Evolutionary conservation across 176 grass and related monocot species (phyloP).

Genomic region (Rhynchospora tenuis): DNA sequence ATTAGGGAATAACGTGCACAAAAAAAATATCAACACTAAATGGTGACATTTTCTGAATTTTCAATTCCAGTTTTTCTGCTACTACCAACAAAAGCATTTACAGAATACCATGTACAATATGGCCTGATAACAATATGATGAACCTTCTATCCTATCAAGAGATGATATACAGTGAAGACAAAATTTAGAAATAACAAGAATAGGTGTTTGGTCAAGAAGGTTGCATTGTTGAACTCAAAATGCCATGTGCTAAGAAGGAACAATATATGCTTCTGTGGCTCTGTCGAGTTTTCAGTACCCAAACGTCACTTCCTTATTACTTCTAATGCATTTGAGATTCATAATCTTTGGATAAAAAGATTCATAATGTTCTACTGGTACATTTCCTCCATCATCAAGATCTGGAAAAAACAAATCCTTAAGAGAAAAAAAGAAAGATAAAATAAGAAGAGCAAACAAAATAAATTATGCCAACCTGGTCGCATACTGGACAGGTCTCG

Average conservation of each 20-base stretch:
- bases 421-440: background rate
- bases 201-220: background rate
- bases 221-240: background rate
- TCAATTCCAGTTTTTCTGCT: conserved; percentile 14
- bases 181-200: conserved; percentile 11
- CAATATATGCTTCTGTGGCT: background rate
- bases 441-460: background rate
- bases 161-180: conserved; percentile 12
- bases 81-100: conserved; percentile 1
- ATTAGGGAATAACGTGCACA: background rate
- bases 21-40: background rate
- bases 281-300: background rate
- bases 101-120: conserved; percentile 19
- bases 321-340: conserved; percentile 1
- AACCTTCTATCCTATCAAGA: conserved; percentile 5
- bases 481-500: conserved; percentile 79
- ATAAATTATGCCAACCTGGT: conserved; percentile 49
- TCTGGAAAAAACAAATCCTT: conserved; percentile 23
- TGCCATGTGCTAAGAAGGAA: background rate
- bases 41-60: background rate
- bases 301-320: background rate
- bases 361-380: conserved; percentile 31
- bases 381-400: conserved; percentile 58
- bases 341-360: background rate
- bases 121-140: conserved; percentile 6